phyloP scores from a whole-genome alignment of 2,329 filamentous ascomycete species.

The Diaporthe sp. region DNA sequence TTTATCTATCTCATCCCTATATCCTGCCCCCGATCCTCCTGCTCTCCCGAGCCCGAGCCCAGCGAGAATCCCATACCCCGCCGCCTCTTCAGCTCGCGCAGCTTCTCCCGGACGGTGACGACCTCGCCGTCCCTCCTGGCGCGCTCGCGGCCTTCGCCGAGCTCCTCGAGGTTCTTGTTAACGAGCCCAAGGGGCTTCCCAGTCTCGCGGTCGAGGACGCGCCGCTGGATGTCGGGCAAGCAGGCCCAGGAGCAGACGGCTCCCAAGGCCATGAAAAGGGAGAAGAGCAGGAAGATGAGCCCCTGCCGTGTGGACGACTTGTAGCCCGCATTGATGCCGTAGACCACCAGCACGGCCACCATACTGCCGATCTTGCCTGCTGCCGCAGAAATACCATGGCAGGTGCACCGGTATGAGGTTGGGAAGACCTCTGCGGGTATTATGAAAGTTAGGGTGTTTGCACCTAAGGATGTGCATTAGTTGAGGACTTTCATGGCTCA shows the following conservation, averaged over 20 bases:
- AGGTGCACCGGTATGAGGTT: slow-evolving; percentile 70
- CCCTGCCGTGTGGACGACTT: slow-evolving; percentile 54
- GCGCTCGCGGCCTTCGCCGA: slow-evolving; percentile 59
- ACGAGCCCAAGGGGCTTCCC: slow-evolving; percentile 50
- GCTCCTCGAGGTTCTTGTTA: slow-evolving; percentile 60
- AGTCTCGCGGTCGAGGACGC: slow-evolving; percentile 44
- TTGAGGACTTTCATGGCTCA: not conserved
- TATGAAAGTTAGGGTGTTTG: slow-evolving; percentile 72
- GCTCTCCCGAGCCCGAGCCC: not conserved
- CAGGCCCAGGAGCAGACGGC: slow-evolving; percentile 64
- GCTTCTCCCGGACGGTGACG: slow-evolving; percentile 56
- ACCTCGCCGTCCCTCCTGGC: slow-evolving; percentile 56
- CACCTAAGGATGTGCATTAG: slow-evolving; percentile 49
- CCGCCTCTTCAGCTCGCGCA: slow-evolving; percentile 50
- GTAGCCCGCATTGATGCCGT: slow-evolving; percentile 60
- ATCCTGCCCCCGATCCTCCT: slow-evolving; percentile 18
- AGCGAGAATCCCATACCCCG: slow-evolving; percentile 35
- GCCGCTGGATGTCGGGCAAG: slow-evolving; percentile 58
- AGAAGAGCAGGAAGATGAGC: slow-evolving; percentile 62
- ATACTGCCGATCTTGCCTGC: slow-evolving; percentile 69
- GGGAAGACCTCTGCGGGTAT: slow-evolving; percentile 74
- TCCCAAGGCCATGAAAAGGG: slow-evolving; percentile 59
- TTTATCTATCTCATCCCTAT: slow-evolving; percentile 20
- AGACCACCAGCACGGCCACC: slow-evolving; percentile 60
- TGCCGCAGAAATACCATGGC: slow-evolving; percentile 70